phyloP scores from a whole-genome alignment of 2,329 filamentous ascomycete genomes.

The Stylonectria norvegica region DNA sequence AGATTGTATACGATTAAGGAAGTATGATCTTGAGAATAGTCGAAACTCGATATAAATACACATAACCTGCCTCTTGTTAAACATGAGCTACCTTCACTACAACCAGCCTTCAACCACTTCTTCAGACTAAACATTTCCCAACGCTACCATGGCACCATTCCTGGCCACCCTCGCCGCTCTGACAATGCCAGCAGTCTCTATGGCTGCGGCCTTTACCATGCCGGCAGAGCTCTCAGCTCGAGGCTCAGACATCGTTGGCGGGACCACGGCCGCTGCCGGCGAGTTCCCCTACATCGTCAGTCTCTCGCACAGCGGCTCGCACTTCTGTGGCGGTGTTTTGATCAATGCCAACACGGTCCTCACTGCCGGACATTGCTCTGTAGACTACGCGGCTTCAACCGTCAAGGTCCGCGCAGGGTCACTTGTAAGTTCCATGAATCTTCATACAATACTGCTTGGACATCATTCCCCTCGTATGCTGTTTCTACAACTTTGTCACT shows the following conservation, averaged over 20 bases:
- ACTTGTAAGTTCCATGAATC: constrained; percentile 11
- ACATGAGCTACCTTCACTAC: background rate
- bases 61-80: background rate
- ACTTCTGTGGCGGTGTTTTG: constrained; percentile 30
- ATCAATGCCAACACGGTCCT: constrained; percentile 31
- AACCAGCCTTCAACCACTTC: constrained; percentile 1
- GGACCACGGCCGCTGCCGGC: constrained; percentile 14
- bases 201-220: constrained; percentile 15
- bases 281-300: constrained; percentile 34
- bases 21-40: background rate
- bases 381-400: constrained; percentile 8
- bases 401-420: constrained; percentile 28
- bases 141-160: constrained; percentile 11
- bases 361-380: constrained; percentile 32
- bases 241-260: constrained; percentile 23
- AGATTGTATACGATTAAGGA: background rate
- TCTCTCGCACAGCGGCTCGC: constrained; percentile 12
- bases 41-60: background rate
- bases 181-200: constrained; percentile 3
- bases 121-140: constrained; percentile 1
- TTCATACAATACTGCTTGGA: constrained; percentile 8
- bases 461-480: too few relatives aligned
- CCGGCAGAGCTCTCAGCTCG: background rate
- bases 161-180: constrained; percentile 11
- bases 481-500: too few relatives aligned